phyloP scores from a whole-genome alignment of 163 green algal genomes.

The Chlamydomonas reinhardtii region DNA sequence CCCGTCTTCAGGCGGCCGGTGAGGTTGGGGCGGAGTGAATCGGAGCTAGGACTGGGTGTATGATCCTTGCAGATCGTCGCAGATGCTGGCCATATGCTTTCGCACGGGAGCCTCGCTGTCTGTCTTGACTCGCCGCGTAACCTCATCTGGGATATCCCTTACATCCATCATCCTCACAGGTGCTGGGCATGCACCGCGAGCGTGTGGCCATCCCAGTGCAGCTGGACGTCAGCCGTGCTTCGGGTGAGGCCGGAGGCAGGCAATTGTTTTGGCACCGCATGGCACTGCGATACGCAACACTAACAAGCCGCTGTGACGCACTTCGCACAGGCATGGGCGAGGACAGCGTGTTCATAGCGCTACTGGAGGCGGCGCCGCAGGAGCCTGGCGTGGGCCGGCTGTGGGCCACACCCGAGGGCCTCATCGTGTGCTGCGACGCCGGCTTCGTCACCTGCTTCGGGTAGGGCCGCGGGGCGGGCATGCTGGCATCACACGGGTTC shows the following conservation, averaged over 20 bases:
- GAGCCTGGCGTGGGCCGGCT: constrained; percentile 17
- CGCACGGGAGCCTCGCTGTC: not conserved
- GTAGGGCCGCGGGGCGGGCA: too few species aligned
- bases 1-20: constrained; percentile 29
- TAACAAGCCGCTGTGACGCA: too few species aligned
- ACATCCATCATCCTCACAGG: not conserved
- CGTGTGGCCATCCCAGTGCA: constrained; percentile 23
- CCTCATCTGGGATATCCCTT: too few species aligned
- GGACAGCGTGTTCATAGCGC: constrained; percentile 33
- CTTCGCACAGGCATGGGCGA: constrained; percentile 11
- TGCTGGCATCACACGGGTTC: too few species aligned
- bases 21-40: not conserved
- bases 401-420: constrained; percentile 27
- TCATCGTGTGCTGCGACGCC: constrained; percentile 42
- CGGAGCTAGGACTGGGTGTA: too few species aligned
- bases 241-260: constrained; percentile 5
- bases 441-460: constrained; percentile 39
- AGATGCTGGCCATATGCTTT: too few species aligned
- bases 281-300: too few species aligned
- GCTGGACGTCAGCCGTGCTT: constrained; percentile 13
- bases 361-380: constrained; percentile 5
- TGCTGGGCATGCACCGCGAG: constrained; percentile 35
- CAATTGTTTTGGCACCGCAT: too few species aligned
- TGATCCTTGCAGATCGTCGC: too few species aligned
- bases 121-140: too few species aligned